Percentiles rank a stretch among this genome's conserved stretches.
These are phyloP conservation scores for Epichloe scottii DNA, from an alignment of 2,329 filamentous ascomycete species.

Conservation along the genomic window DNA sequence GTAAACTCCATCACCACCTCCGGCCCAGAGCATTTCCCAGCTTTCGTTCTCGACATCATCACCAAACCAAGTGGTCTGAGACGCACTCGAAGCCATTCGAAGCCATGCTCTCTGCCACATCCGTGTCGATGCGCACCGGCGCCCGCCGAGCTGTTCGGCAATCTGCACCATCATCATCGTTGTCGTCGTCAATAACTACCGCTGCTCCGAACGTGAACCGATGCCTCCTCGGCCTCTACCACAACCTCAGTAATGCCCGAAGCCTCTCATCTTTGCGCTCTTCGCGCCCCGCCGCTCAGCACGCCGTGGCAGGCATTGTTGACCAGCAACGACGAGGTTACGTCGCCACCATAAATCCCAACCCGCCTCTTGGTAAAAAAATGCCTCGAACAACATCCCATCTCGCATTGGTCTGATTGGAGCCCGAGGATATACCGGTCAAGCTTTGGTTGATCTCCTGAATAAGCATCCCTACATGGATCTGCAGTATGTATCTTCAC, in stretches of 20 bases:
- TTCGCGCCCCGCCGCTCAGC: neutral
- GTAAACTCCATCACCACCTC: too few relatives aligned
- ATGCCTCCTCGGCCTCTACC: neutral
- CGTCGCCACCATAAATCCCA: conserved; percentile 1
- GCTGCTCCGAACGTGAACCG: neutral
- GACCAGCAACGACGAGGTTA: neutral
- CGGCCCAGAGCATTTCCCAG: too few relatives aligned
- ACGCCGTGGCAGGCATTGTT: too few relatives aligned
- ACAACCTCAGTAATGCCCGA: neutral
- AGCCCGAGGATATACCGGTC: conserved; percentile 54
- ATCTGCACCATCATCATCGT: neutral
- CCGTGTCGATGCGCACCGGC: neutral
- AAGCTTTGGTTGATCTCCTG: conserved; percentile 69
- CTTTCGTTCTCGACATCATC: neutral
- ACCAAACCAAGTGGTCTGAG: conserved; percentile 3
- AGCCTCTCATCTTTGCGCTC: neutral
- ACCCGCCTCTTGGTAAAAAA: conserved; percentile 72
- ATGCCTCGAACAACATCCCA: conserved; percentile 67
- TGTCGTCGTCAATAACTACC: neutral
- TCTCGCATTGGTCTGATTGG: conserved; percentile 79
- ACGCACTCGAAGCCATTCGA: neutral
- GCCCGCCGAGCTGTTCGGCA: neutral
- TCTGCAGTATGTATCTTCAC: conserved; percentile 81
- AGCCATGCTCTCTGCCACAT: conserved; percentile 4
- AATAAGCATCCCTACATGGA: conserved; percentile 86